Percentiles rank a stretch among this genome's conserved stretches.
Conservation (phyloP, 306 rosid genomes). For the Lathyrus tuberosus region DNA sequence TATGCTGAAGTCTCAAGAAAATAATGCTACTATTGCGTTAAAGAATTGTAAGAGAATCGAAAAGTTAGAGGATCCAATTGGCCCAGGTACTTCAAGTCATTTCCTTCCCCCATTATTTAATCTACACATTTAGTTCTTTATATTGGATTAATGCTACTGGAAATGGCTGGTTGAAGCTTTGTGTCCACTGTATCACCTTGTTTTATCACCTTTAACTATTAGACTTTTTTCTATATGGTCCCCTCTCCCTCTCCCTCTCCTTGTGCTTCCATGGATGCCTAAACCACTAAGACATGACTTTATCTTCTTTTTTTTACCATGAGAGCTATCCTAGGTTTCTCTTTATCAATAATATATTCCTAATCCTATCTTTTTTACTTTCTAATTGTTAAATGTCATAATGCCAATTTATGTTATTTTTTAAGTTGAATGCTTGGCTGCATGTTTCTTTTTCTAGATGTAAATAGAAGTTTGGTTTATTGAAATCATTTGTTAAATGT, state of each 20-base stretch:
- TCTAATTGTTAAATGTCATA: background rate
- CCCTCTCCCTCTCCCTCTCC: too few species aligned
- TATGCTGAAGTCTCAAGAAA: slow-evolving; percentile 71
- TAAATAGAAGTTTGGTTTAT: background rate
- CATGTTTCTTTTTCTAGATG: background rate
- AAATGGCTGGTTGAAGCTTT: background rate
- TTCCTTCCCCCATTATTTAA: background rate
- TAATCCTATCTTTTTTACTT: background rate
- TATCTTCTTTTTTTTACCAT: too few species aligned
- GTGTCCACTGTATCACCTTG: background rate
- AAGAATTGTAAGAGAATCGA: slow-evolving; percentile 94
- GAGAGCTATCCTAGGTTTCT: too few species aligned
- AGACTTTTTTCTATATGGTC: too few species aligned
- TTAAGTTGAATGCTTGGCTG: background rate
- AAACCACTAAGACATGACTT: too few species aligned
- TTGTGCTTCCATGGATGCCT: too few species aligned
- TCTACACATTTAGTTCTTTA: slow-evolving; percentile 5
- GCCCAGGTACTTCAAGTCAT: slow-evolving; percentile 63
- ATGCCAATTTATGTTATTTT: slow-evolving; percentile 6
- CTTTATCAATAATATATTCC: background rate
- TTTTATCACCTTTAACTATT: too few species aligned
- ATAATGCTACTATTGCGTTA: slow-evolving; percentile 67
- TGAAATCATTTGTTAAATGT: background rate
- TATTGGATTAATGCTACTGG: slow-evolving; percentile 6
- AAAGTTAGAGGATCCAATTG: slow-evolving; percentile 82